Base-by-base conservation (phyloP, 2,329 filamentous ascomycete genomes). In the Trichoderma cornu-damae region DNA sequence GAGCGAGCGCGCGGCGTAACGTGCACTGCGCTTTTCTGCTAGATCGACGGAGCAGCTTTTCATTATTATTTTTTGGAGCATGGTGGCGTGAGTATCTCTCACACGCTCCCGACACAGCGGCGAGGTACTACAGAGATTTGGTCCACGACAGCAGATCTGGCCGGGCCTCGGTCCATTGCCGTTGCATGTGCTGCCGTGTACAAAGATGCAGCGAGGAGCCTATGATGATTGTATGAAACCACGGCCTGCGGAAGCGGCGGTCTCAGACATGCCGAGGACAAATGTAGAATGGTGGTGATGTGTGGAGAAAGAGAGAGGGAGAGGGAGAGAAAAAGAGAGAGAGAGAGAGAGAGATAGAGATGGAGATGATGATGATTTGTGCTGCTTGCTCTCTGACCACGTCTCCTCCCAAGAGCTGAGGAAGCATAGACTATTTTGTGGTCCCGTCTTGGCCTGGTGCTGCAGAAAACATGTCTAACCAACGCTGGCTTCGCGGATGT, bases 81-180 rank as follows among this genome's bases (percentile, higher is more conserved):
- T 49, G 50, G 51, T 34, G 49, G 24, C 44, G 34, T 58, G 38
- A 55, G 4, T 20, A 22, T 42, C 44, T 49, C 38, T 60, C 51
- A 34, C 35, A 22, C 46, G 44, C 50, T 51, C 57, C 59, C 60
- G 57, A 61, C 52, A 54, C 48, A 58, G 26, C 50, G 59, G 59
- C 56, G 40, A 34, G 44, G 58, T 57, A 20, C 28, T 58, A 59
- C 58, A 46, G 49, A 53, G 54, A 60, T 59, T 60, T 35, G 32
- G 22, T 35, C 42, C 40, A 60, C 42, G 40, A 43, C 54, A 54
- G 49, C 59, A 59, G 58, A 60, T 60, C 58, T 54, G 38, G 58
- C 54, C 48, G 48, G 40, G 30, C 54, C 35, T 42, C 49, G 30
- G 55, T 42, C 47, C 46, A 54, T 49, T 54, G 51, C 42, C 32